Evolutionary conservation across 2,329 filamentous ascomycete species (phyloP).

Genomic region (Cercospora citrullina): DNA sequence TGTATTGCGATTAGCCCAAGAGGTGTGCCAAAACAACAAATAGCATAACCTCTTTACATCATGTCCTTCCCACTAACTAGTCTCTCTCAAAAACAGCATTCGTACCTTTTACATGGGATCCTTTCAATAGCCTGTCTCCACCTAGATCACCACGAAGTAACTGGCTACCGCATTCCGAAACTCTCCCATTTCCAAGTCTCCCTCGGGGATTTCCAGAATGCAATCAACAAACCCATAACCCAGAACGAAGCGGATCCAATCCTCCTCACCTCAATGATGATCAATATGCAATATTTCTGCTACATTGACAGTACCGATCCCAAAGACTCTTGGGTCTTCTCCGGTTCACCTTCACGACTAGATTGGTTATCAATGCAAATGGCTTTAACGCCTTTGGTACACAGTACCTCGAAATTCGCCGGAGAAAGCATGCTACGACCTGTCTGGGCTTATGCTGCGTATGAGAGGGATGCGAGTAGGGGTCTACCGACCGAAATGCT

Average conservation of each 20-base stretch:
- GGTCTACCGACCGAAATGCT: constrained; percentile 11
- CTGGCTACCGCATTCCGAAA: constrained; percentile 11
- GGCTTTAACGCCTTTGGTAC: constrained; percentile 12
- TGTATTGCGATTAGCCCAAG: constrained; percentile 17
- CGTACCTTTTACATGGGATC: constrained; percentile 15
- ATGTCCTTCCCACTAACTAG: neutral
- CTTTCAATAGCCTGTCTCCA: constrained; percentile 16
- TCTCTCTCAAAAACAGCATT: constrained; percentile 3
- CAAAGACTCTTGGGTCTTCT: constrained; percentile 15
- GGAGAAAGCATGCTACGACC: constrained; percentile 8
- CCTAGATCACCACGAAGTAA: constrained; percentile 5
- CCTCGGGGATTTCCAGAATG: constrained; percentile 15
- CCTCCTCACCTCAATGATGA: constrained; percentile 18
- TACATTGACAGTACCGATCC: constrained; percentile 7
- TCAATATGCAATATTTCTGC: constrained; percentile 18
- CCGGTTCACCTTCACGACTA: constrained; percentile 6
- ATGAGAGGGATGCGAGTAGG: constrained; percentile 1
- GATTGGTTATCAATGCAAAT: constrained; percentile 18
- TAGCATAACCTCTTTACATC: neutral
- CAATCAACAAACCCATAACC: constrained; percentile 14
- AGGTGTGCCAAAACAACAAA: constrained; percentile 8
- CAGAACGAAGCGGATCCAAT: constrained; percentile 14
- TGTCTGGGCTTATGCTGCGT: constrained; percentile 6
- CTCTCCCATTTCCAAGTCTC: constrained; percentile 15
- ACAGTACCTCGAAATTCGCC: constrained; percentile 9